Conservation (phyloP, 768 basidiomycete species). For the Auriscalpium vulgare region DNA sequence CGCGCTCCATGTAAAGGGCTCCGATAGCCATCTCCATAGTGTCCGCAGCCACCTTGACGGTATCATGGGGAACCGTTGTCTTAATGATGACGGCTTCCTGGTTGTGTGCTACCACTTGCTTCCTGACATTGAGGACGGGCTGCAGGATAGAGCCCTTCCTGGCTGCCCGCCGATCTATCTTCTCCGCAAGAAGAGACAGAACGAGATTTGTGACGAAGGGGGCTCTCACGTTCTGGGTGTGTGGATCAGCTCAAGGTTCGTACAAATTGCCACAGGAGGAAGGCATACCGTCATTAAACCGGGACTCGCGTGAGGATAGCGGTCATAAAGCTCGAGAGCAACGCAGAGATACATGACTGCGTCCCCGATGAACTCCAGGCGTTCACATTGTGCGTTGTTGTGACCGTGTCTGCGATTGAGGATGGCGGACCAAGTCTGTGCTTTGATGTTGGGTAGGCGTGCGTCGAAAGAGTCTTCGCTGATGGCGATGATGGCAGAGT, state of each 20-base stretch:
- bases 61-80: constrained; percentile 5
- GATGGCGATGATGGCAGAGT: constrained; percentile 15
- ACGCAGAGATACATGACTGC: constrained; percentile 37
- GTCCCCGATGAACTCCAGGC: constrained; percentile 41
- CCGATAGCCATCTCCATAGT: constrained; percentile 40
- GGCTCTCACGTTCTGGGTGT: constrained; percentile 20
- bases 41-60: constrained; percentile 34
- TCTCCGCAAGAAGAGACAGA: constrained; percentile 23
- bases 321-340: constrained; percentile 30
- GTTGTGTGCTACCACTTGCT: not conserved
- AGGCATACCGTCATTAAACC: constrained; percentile 22
- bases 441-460: constrained; percentile 27
- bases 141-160: constrained; percentile 25
- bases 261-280: constrained; percentile 2
- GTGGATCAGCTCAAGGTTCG: constrained; percentile 26
- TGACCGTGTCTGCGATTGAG: constrained; percentile 1
- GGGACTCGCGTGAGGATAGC: constrained; percentile 19
- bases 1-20: constrained; percentile 33
- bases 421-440: constrained; percentile 23
- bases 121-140: constrained; percentile 18
- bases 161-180: constrained; percentile 23
- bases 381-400: constrained; percentile 24
- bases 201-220: constrained; percentile 22
- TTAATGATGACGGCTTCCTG: not conserved
- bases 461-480: constrained; percentile 18